Evolutionary conservation across 805 yeast species (phyloP).

Genomic region (Ogataea pini): DNA sequence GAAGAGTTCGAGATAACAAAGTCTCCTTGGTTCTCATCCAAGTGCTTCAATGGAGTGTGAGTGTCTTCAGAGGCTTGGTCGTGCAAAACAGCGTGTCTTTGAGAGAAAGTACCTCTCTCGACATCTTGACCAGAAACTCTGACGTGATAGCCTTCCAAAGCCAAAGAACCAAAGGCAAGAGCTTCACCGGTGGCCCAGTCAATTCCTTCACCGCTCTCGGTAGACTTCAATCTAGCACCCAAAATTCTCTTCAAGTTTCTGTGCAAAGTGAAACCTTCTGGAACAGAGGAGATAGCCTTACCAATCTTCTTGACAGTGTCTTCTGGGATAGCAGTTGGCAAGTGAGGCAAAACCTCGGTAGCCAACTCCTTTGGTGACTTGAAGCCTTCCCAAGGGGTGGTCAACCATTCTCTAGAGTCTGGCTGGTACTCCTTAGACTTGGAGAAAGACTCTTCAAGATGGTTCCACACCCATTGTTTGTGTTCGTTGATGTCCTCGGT

Average conservation of each 20-base stretch:
- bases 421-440: constrained; percentile 90
- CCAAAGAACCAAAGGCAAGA: constrained; percentile 91
- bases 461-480: constrained; percentile 96
- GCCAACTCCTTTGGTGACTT: constrained; percentile 97
- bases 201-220: constrained; percentile 85
- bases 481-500: constrained; percentile 91
- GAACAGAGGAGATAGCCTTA: constrained; percentile 74
- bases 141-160: constrained; percentile 91
- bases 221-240: constrained; percentile 78
- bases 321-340: constrained; percentile 88
- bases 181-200: constrained; percentile 99
- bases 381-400: constrained; percentile 98
- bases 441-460: constrained; percentile 84
- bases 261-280: constrained; percentile 86
- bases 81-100: constrained; percentile 97
- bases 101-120: constrained; percentile 99
- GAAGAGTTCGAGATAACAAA: constrained; percentile 92
- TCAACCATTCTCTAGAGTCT: constrained; percentile 94
- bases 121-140: constrained; percentile 99
- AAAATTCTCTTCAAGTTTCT: constrained; percentile 94
- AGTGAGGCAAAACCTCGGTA: constrained; percentile 91
- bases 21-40: constrained; percentile 79
- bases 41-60: constrained; percentile 81
- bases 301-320: constrained; percentile 76
- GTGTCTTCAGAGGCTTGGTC: constrained; percentile 87